These are phyloP conservation scores for Takashimella tepidaria DNA, from an alignment of 1,284 basidiomycete species.

Conservation along the genomic window DNA sequence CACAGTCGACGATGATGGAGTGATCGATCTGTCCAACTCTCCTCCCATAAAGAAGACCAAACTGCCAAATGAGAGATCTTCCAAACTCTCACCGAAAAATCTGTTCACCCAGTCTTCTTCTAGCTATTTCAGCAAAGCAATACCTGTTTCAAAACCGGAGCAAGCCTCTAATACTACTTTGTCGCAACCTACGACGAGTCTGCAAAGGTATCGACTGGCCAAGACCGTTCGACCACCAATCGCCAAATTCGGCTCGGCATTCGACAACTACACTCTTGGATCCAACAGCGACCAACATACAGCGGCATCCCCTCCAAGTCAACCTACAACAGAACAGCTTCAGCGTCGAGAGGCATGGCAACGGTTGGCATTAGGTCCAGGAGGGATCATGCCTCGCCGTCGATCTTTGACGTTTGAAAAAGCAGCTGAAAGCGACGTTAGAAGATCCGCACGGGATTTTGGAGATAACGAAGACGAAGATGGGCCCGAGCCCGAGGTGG, in stretches of 20 bases:
- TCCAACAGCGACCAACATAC: background rate
- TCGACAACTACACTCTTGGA: conserved; percentile 17
- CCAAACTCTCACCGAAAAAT: background rate
- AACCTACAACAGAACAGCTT: conserved; percentile 26
- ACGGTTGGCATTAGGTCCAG: conserved; percentile 18
- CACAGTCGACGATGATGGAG: conserved; percentile 10
- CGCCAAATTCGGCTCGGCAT: conserved; percentile 24
- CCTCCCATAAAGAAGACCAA: conserved; percentile 31
- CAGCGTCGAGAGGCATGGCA: conserved; percentile 37
- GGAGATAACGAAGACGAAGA: conserved; percentile 2
- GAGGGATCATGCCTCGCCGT: conserved; percentile 32
- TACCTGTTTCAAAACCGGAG: background rate
- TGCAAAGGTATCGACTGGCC: background rate
- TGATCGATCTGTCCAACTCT: conserved; percentile 31
- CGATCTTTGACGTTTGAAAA: conserved; percentile 45
- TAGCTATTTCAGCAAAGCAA: conserved; percentile 22
- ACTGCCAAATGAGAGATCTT: background rate
- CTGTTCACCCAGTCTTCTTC: conserved; percentile 14
- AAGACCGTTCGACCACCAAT: background rate
- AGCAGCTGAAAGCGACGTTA: conserved; percentile 37
- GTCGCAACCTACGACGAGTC: background rate
- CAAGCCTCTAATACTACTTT: background rate
- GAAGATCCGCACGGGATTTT: conserved; percentile 16
- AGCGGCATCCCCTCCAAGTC: background rate
- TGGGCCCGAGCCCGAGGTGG: conserved; percentile 8